Evolutionary conservation across 1,284 basidiomycete genomes (phyloP).

Genomic region (Cerioporus squamosus): DNA sequence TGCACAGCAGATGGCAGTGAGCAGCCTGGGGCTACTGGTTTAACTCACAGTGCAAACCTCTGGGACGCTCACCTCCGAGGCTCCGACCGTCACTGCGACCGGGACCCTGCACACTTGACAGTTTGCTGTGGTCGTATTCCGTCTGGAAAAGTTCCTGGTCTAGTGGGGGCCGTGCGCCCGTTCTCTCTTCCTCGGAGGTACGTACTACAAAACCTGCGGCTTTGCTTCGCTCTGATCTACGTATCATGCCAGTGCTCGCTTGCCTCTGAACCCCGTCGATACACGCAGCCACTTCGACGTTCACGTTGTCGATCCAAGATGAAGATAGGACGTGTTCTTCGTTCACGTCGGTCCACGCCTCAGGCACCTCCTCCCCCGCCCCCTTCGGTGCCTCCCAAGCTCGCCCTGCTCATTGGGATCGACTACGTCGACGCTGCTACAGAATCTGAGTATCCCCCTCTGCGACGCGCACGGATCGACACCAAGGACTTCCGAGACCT

Average conservation of each 20-base stretch:
- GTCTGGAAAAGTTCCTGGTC: no score
- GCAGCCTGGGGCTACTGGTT: no score
- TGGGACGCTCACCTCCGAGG: no score
- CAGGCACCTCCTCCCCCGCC: background rate
- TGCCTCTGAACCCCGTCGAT: background rate
- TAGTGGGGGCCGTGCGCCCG: no score
- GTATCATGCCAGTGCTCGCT: background rate
- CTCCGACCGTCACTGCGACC: no score
- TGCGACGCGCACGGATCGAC: conserved; percentile 5
- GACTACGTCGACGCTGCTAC: background rate
- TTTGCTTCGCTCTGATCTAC: no score
- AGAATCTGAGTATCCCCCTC: background rate
- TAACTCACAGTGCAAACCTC: no score
- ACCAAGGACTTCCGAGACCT: conserved; percentile 9
- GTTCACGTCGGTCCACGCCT: conserved; percentile 1
- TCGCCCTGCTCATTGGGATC: conserved; percentile 16
- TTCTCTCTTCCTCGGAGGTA: no score
- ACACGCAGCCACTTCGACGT: background rate
- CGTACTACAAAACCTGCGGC: no score
- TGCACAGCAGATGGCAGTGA: no score
- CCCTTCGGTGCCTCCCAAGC: conserved; percentile 1
- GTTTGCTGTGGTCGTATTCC: no score
- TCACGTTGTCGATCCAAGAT: background rate
- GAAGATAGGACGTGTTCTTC: conserved; percentile 8
- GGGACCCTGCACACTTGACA: no score